Evolutionary conservation across 768 basidiomycete species (phyloP).

Genomic region (Brasilioporus rufonigricans): DNA sequence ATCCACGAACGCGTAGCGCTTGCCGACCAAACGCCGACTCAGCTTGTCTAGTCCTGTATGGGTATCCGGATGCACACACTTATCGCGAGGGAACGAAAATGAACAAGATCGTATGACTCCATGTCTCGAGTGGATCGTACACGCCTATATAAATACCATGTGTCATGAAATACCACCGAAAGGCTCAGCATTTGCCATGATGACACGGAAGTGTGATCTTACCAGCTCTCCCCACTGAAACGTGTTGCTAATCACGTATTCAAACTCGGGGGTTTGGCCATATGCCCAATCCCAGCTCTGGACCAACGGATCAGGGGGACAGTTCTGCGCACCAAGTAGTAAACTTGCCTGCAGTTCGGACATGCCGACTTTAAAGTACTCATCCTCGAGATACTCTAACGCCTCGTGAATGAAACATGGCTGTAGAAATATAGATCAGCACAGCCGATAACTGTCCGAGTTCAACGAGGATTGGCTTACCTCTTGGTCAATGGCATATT

Average conservation of each 20-base stretch:
- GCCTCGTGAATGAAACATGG: conserved; percentile 44
- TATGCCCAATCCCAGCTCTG: conserved; percentile 94
- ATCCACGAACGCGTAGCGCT: conserved; percentile 40
- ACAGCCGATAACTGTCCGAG: not conserved
- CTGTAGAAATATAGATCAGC: conserved; percentile 28
- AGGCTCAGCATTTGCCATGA: not conserved
- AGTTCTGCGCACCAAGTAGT: not conserved
- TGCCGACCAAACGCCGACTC: conserved; percentile 30
- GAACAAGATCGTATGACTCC: conserved; percentile 42
- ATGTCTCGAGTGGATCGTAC: conserved; percentile 59
- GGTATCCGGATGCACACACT: not conserved
- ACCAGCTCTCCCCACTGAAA: conserved; percentile 57
- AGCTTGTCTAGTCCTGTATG: conserved; percentile 14
- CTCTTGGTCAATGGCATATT: conserved; percentile 45
- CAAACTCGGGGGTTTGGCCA: conserved; percentile 94
- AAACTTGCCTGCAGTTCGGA: conserved; percentile 64
- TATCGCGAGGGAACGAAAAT: conserved; percentile 3
- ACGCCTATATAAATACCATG: conserved; percentile 32
- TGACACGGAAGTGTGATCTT: conserved; percentile 14
- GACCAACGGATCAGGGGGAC: not conserved
- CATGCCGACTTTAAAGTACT: conserved; percentile 68
- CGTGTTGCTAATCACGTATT: conserved; percentile 46
- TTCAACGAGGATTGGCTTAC: conserved; percentile 16
- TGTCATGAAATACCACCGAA: not conserved
- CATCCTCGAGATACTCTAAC: conserved; percentile 41